A percentile compares a stretch with the other conserved stretches of the same genome.
These are phyloP conservation scores for Taphrina communis DNA, from an alignment of 1,139 yeast genomes.

Conservation along the genomic window DNA sequence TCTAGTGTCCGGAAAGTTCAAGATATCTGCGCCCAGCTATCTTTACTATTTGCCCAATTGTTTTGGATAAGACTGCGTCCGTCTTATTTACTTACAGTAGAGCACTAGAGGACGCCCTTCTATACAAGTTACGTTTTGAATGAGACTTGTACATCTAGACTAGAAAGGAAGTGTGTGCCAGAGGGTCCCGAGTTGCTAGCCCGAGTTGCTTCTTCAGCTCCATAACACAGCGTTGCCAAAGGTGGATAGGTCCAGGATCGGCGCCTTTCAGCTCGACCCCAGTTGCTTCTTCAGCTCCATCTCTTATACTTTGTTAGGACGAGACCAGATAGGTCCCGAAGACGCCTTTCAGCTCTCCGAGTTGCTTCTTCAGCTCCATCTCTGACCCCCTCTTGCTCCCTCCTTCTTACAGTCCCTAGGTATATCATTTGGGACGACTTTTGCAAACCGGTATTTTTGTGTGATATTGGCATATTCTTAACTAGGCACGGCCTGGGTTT, in stretches of 20 bases:
- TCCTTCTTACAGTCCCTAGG: slow-evolving; percentile 15
- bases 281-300: slow-evolving; percentile 11
- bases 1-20: no score
- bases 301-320: slow-evolving; percentile 8
- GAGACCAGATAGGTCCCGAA: not conserved
- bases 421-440: slow-evolving; percentile 11
- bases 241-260: slow-evolving; percentile 12
- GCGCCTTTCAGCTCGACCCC: slow-evolving; percentile 5
- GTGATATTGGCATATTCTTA: not conserved
- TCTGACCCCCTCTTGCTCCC: no score
- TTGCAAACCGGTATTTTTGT: slow-evolving; percentile 1
- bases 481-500: not conserved
- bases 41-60: no score
- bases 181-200: not conserved
- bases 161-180: slow-evolving; percentile 6
- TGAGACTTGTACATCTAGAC: not conserved
- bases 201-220: slow-evolving; percentile 11
- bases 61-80: no score
- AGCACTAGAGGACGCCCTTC: not conserved
- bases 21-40: no score
- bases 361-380: slow-evolving; percentile 2
- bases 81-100: no score
- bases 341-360: slow-evolving; percentile 2
- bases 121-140: not conserved
- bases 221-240: slow-evolving; percentile 7